A percentile compares a stretch with the other conserved stretches of the same genome.
Conservation (phyloP, 1,284 basidiomycete species). For the Pseudozyma pruni region DNA sequence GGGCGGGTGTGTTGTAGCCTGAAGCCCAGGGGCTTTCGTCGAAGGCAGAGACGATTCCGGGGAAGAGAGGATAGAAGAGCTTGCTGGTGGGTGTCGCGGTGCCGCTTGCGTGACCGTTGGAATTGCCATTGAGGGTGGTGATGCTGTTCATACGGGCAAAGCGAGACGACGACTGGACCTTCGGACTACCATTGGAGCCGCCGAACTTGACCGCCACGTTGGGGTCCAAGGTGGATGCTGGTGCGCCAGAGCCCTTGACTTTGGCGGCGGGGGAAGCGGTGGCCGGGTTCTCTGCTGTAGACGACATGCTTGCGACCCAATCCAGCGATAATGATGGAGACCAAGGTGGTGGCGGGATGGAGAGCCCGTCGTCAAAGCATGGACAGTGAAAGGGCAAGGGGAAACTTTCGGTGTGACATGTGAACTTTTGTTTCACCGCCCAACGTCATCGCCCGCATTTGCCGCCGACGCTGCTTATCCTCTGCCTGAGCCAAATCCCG, state of each 20-base stretch:
- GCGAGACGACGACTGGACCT: conserved; percentile 31
- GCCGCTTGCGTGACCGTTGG: neutral
- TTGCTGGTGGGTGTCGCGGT: conserved; percentile 14
- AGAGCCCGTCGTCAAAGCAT: too few species aligned
- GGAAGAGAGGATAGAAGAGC: conserved; percentile 34
- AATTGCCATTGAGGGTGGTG: conserved; percentile 10
- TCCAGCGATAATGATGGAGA: neutral
- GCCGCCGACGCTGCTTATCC: too few species aligned
- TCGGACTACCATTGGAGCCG: conserved; percentile 10
- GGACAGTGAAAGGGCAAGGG: too few species aligned
- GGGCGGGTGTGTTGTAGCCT: conserved; percentile 40
- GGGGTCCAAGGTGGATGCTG: neutral
- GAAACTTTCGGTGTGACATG: neutral
- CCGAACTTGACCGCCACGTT: conserved; percentile 23
- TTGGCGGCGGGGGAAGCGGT: conserved; percentile 27
- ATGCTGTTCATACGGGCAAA: conserved; percentile 38
- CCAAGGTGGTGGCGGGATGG: too few species aligned
- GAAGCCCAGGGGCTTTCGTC: conserved; percentile 43
- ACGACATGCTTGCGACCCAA: conserved; percentile 17
- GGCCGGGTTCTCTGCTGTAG: conserved; percentile 3
- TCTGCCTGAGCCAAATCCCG: too few species aligned
- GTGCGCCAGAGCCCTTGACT: conserved; percentile 13
- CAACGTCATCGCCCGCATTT: conserved; percentile 1
- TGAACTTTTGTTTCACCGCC: neutral
- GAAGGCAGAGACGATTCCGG: conserved; percentile 32